phyloP scores from a whole-genome alignment of 2,329 filamentous ascomycete species.

The Daldinia sp. region DNA sequence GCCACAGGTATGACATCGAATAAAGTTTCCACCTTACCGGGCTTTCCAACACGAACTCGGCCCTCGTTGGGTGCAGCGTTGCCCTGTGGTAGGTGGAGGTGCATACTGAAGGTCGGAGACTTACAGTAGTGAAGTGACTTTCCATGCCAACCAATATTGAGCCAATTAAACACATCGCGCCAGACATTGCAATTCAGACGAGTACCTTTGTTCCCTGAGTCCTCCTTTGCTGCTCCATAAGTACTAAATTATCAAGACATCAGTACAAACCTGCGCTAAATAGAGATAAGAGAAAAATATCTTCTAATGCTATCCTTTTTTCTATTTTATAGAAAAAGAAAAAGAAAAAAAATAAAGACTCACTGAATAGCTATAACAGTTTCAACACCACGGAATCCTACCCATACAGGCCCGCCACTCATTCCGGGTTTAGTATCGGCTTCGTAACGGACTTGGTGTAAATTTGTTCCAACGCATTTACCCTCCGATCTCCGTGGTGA shows the following conservation, averaged over 20 bases:
- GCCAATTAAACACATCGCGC: slow-evolving; percentile 31
- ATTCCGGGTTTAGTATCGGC: slow-evolving; percentile 29
- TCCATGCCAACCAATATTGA: slow-evolving; percentile 28
- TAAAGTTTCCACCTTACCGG: slow-evolving; percentile 22
- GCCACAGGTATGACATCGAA: slow-evolving; percentile 35
- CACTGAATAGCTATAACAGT: slow-evolving; percentile 37
- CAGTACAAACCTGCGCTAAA: not conserved
- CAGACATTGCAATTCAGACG: slow-evolving; percentile 27
- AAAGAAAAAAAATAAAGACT: slow-evolving; percentile 8
- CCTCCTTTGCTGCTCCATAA: slow-evolving; percentile 19
- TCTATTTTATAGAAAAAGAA: not conserved
- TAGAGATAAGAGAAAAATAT: too few species aligned
- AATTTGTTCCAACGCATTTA: slow-evolving; percentile 10
- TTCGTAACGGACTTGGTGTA: slow-evolving; percentile 22
- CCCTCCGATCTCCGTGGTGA: slow-evolving; percentile 27
- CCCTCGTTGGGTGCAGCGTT: slow-evolving; percentile 3
- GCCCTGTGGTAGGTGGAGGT: slow-evolving; percentile 19
- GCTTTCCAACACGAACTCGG: slow-evolving; percentile 31
- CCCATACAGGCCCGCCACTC: slow-evolving; percentile 36
- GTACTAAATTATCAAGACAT: slow-evolving; percentile 18
- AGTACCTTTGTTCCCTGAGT: slow-evolving; percentile 26
- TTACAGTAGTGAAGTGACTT: slow-evolving; percentile 36
- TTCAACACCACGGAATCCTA: slow-evolving; percentile 32
- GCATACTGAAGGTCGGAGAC: slow-evolving; percentile 22
- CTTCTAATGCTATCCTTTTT: too few species aligned